Percentiles rank a stretch among this genome's conserved stretches.
Evolutionary conservation across 2,329 filamentous ascomycete genomes (phyloP).

Genomic region (Cyclaneusma minus): DNA sequence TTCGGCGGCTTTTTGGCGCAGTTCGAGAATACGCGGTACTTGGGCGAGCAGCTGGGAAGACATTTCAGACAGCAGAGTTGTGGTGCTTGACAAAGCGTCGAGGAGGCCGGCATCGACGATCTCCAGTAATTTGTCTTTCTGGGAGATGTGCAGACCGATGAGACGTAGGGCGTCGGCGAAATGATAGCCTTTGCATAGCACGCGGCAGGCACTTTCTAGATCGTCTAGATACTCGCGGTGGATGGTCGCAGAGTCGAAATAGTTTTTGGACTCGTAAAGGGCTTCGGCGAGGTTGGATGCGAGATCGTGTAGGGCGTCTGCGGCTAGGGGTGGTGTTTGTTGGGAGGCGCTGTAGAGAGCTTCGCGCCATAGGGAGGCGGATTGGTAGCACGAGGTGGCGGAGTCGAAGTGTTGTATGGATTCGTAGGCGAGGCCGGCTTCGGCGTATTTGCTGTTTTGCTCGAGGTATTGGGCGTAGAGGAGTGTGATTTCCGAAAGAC

Average conservation of each 20-base stretch:
- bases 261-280: constrained; percentile 73
- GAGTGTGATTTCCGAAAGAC: constrained; percentile 51
- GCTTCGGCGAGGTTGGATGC: constrained; percentile 64
- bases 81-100: constrained; percentile 68
- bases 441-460: constrained; percentile 59
- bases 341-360: constrained; percentile 67
- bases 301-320: constrained; percentile 46
- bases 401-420: constrained; percentile 59
- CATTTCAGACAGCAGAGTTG: constrained; percentile 88
- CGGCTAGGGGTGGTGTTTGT: constrained; percentile 41
- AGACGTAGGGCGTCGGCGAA: constrained; percentile 84
- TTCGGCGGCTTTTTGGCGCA: constrained; percentile 64
- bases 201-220: constrained; percentile 51
- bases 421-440: constrained; percentile 84
- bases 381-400: constrained; percentile 71
- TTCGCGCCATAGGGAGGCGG: constrained; percentile 75
- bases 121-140: constrained; percentile 45
- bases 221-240: constrained; percentile 69
- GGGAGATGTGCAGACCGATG: constrained; percentile 36
- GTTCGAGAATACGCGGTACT: constrained; percentile 69
- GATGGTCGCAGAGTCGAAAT: constrained; percentile 62
- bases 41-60: constrained; percentile 72
- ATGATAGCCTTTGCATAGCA: constrained; percentile 72
- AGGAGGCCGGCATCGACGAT: constrained; percentile 66
- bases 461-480: constrained; percentile 71